Conservation (phyloP, 768 basidiomycete species). For the Gelatoporia subvermispora region DNA sequence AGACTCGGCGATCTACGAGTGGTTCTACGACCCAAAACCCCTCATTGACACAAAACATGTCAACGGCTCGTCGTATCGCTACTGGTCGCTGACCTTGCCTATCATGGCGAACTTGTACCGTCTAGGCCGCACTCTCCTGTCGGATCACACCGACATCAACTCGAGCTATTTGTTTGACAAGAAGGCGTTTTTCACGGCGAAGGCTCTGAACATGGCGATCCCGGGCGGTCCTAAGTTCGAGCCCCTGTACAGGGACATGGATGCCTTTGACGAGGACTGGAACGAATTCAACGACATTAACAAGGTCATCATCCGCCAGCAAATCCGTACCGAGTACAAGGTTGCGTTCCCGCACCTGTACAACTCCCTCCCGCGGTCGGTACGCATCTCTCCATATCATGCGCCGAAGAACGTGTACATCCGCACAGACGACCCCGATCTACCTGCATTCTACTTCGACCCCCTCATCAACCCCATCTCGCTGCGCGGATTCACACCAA, state of each 20-base stretch:
- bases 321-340: conserved; percentile 98
- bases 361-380: conserved; percentile 94
- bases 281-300: conserved; percentile 99
- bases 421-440: conserved; percentile 97
- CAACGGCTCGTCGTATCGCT: conserved; percentile 90
- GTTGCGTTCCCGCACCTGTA: conserved; percentile 99
- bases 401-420: conserved; percentile 97
- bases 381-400: conserved; percentile 90
- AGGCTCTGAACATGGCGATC: conserved; percentile 94
- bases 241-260: conserved; percentile 95
- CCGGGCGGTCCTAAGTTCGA: conserved; percentile 99
- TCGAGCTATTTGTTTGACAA: conserved; percentile 95
- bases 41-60: conserved; percentile 85
- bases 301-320: conserved; percentile 98
- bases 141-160: conserved; percentile 89
- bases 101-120: conserved; percentile 97
- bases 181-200: conserved; percentile 96
- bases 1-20: conserved; percentile 87
- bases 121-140: conserved; percentile 87
- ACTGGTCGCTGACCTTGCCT: conserved; percentile 89
- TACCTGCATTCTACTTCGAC: conserved; percentile 98
- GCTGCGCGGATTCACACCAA: conserved; percentile 76
- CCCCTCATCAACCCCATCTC: conserved; percentile 98
- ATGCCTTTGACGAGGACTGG: conserved; percentile 97
- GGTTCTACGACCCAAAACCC: conserved; percentile 98